phyloP scores from a whole-genome alignment of 1,284 basidiomycete genomes.

The Chalciporus sp. region DNA sequence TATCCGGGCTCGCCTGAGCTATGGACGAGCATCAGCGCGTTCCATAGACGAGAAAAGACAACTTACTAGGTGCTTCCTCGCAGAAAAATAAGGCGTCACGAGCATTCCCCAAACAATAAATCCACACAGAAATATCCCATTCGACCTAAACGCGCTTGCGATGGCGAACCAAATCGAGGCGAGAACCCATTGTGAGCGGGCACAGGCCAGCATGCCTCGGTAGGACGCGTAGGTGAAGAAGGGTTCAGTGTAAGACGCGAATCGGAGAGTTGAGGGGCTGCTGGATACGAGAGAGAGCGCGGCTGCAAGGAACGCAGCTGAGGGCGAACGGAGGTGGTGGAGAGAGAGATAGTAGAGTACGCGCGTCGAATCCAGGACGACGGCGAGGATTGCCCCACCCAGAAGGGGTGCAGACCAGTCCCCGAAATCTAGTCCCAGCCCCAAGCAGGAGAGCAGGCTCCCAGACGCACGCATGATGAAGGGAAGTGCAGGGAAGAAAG shows the following conservation, averaged over 20 bases:
- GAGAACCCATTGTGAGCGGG: conserved; percentile 46
- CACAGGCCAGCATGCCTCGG: conserved; percentile 69
- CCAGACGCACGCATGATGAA: conserved; percentile 50
- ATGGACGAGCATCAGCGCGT: conserved; percentile 1
- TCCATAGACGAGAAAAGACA: conserved; percentile 1
- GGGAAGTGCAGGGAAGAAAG: conserved; percentile 81
- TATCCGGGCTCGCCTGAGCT: conserved; percentile 39
- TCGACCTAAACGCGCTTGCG: conserved; percentile 78
- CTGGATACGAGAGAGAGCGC: conserved; percentile 80
- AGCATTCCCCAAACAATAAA: conserved; percentile 76
- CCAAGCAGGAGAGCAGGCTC: conserved; percentile 23
- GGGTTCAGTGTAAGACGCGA: conserved; percentile 82
- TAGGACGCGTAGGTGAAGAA: conserved; percentile 85
- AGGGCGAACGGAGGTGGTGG: conserved; percentile 51
- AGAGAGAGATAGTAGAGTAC: conserved; percentile 68
- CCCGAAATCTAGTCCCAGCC: conserved; percentile 4
- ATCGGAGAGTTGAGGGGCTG: conserved; percentile 73
- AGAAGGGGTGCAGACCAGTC: conserved; percentile 30
- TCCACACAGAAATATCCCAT: conserved; percentile 76
- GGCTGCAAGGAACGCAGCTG: conserved; percentile 61
- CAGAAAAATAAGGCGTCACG: conserved; percentile 49
- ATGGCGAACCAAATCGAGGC: conserved; percentile 67
- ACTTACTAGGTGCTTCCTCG: conserved; percentile 23
- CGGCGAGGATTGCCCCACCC: conserved; percentile 42
- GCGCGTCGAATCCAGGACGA: conserved; percentile 47